Conservation (phyloP, 495 filamentous ascomycete genomes). For the Tuber melanosporum region DNA sequence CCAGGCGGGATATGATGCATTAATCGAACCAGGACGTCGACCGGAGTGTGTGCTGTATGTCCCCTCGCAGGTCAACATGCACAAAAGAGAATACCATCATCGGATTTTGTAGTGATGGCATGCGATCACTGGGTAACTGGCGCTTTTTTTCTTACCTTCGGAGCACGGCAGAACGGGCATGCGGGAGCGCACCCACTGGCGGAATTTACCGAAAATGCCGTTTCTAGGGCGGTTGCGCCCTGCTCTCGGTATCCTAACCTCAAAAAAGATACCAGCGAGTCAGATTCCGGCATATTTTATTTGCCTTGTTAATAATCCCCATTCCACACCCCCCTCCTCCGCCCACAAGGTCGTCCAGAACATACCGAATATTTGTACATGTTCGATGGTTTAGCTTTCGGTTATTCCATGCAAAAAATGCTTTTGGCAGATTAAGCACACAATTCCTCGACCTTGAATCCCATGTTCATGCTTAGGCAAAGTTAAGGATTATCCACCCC, state of each 20-base stretch:
- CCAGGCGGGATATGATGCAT: not conserved
- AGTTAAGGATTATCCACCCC: conserved; percentile 14
- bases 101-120: not conserved
- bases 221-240: conserved; percentile 31
- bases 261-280: conserved; percentile 21
- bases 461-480: conserved; percentile 20
- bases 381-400: conserved; percentile 32
- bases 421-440: conserved; percentile 25
- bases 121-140: not conserved
- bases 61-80: not conserved
- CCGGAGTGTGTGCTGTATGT: not conserved
- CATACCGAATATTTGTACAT: conserved; percentile 35
- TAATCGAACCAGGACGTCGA: not conserved
- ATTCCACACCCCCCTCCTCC: conserved; percentile 6
- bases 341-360: conserved; percentile 30
- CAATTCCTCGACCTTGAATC: conserved; percentile 16
- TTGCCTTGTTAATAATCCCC: not conserved
- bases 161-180: conserved; percentile 38
- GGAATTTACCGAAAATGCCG: conserved; percentile 38
- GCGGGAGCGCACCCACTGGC: conserved; percentile 36
- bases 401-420: conserved; percentile 26
- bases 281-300: conserved; percentile 30
- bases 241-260: conserved; percentile 32
- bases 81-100: conserved; percentile 2
- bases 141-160: conserved; percentile 16